Conservation (phyloP, 176 grass and related monocot genomes). For the Bothriochloa decipiens region DNA sequence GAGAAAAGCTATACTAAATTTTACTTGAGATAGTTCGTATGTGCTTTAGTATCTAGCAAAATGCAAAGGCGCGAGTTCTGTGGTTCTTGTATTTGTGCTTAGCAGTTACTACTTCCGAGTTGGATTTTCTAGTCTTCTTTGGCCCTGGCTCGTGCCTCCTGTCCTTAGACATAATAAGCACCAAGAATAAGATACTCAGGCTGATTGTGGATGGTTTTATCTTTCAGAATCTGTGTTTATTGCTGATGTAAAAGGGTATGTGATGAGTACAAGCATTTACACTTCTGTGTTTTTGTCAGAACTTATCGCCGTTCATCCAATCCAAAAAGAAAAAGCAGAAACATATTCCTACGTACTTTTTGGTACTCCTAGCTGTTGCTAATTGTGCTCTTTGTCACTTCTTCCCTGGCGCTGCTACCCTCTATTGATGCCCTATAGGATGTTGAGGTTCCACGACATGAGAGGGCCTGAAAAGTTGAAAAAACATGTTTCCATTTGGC, state of each 20-base stretch:
- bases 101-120: background rate
- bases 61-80: background rate
- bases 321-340: background rate
- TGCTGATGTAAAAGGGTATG: background rate
- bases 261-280: background rate
- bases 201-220: background rate
- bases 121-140: background rate
- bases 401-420: background rate
- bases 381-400: conserved; percentile 10
- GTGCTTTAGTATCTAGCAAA: background rate
- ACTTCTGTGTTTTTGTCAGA: background rate
- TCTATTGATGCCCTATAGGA: background rate
- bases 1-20: background rate
- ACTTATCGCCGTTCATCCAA: background rate
- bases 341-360: background rate
- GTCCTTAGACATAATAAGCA: too few species aligned
- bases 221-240: background rate
- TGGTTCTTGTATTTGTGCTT: background rate
- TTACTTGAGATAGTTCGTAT: background rate
- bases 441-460: conserved; percentile 17
- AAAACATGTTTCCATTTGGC: background rate
- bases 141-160: background rate
- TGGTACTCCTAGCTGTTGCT: conserved; percentile 19
- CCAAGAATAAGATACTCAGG: too few species aligned
- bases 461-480: conserved; percentile 10